These are phyloP conservation scores for Lunularia cruciata DNA, from an alignment of 225 moss, liverwort and hornwort species.

Conservation along the genomic window DNA sequence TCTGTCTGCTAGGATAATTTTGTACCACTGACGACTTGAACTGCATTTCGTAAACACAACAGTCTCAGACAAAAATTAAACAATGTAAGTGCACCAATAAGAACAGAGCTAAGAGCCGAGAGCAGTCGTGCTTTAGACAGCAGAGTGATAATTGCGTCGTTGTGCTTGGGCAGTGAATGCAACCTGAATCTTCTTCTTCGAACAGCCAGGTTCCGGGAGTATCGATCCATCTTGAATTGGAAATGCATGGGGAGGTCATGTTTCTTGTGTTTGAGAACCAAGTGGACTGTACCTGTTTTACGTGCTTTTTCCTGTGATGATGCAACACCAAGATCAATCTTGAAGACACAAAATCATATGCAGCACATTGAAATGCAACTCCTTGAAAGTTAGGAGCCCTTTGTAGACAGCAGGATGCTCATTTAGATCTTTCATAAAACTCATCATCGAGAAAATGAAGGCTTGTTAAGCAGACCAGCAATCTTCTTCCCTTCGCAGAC, in stretches of 20 bases:
- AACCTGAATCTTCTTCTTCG: slow-evolving; percentile 81
- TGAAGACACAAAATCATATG: too few species aligned
- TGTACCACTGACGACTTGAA: slow-evolving; percentile 86
- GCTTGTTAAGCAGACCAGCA: too few species aligned
- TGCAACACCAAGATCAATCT: background rate
- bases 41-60: slow-evolving; percentile 35
- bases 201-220: slow-evolving; percentile 70
- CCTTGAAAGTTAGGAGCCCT: background rate
- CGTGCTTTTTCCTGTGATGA: slow-evolving; percentile 60
- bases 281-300: slow-evolving; percentile 49
- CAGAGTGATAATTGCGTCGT: too few species aligned
- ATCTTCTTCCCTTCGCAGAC: too few species aligned
- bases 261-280: slow-evolving; percentile 69
- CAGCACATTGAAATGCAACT: too few species aligned
- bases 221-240: slow-evolving; percentile 85
- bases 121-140: too few species aligned
- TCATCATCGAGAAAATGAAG: background rate
- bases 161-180: background rate
- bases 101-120: background rate
- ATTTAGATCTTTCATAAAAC: background rate
- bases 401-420: background rate
- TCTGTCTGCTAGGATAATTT: slow-evolving; percentile 74
- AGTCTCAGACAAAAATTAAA: background rate
- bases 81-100: background rate
- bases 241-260: slow-evolving; percentile 51